Base-by-base conservation (phyloP, 352 stramenopile species). In the Aphanomyces euteiches region DNA sequence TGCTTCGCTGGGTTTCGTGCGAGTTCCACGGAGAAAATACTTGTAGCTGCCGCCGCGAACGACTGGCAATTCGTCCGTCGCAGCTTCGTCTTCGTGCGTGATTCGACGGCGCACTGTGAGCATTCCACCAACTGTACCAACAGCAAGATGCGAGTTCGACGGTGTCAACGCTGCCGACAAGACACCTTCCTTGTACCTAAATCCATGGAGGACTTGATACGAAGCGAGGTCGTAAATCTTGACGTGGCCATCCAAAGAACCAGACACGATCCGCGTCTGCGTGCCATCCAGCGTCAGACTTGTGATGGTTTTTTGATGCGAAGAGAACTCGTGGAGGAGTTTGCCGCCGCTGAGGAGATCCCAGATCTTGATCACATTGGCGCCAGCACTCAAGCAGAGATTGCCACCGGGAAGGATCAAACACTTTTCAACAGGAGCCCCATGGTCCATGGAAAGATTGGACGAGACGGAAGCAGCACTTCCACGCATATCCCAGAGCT, bases 231-330 rank as follows among this genome's bases (percentile, higher is more conserved):
- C 88, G 77, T 97, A 97, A 58, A 98, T 94, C 78, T 98, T 98
- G 38, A 98, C 72, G 72, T 97, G 89, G 36, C 93, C 91, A 68
- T 98, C 93, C 7, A 97, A 80, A 36, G 89, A 94, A 53, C 87
- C 84, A 28, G 88, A 92, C 60, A 98, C 75, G n/a, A 98, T 75
- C 36, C 92, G 85, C n/a, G 83, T 90, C 17, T 85, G 82, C 17
- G 82, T 96, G 56, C 88, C 90, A 67, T 98, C 92, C 5, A 97
- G 71, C 7, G 81, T 79, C 56, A 98, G 79, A 69, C 81, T 93
- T 34, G 92, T 98, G 73, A 98, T 95, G n/a, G 89, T 96, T 76
- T 97, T 98, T 69, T 97, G 91, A 78, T 98, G 93, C 74, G 87
- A 96, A 57, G 82, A 91, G 72, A 97, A 96, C 75, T 82, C 85